phyloP scores from a whole-genome alignment of 2,329 filamentous ascomycete genomes.

The Pseudogymnoascus sp. region DNA sequence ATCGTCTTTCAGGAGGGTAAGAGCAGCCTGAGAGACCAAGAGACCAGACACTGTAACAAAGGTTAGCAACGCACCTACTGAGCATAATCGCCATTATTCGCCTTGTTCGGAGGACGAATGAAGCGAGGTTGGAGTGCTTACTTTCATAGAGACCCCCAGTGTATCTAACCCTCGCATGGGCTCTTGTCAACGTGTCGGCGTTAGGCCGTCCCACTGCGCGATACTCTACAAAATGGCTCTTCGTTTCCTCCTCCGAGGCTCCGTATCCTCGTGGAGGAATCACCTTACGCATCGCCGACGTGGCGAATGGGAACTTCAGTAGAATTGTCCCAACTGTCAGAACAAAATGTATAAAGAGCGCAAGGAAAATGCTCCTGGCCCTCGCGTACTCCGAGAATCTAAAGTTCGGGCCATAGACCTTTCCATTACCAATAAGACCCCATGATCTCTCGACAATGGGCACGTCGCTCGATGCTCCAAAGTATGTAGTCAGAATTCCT shows the following conservation, averaged over 20 bases:
- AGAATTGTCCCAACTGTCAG: constrained; percentile 37
- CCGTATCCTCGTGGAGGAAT: constrained; percentile 49
- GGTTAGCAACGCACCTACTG: constrained; percentile 11
- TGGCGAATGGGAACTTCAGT: constrained; percentile 26
- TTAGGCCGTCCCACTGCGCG: constrained; percentile 57
- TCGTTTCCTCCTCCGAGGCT: constrained; percentile 41
- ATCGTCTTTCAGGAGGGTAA: constrained; percentile 53
- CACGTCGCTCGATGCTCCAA: constrained; percentile 41
- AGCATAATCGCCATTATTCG: background rate
- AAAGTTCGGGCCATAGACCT: constrained; percentile 54
- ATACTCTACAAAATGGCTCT: constrained; percentile 53
- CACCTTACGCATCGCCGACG: constrained; percentile 35
- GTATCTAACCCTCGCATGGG: constrained; percentile 45
- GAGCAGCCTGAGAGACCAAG: constrained; percentile 54
- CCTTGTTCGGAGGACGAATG: background rate
- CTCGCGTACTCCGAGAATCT: constrained; percentile 46
- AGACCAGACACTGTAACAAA: constrained; percentile 50
- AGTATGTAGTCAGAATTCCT: constrained; percentile 46
- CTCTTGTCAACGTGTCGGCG: constrained; percentile 32
- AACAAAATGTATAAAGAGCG: constrained; percentile 41
- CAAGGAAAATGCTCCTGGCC: constrained; percentile 41
- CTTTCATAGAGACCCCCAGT: constrained; percentile 56
- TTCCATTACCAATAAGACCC: constrained; percentile 42
- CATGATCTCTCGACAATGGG: constrained; percentile 52
- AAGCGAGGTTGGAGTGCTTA: constrained; percentile 32